A percentile compares a stretch with the other conserved stretches of the same genome.
phyloP scores from a whole-genome alignment of 768 basidiomycete species.

The Amyloporia xantha region DNA sequence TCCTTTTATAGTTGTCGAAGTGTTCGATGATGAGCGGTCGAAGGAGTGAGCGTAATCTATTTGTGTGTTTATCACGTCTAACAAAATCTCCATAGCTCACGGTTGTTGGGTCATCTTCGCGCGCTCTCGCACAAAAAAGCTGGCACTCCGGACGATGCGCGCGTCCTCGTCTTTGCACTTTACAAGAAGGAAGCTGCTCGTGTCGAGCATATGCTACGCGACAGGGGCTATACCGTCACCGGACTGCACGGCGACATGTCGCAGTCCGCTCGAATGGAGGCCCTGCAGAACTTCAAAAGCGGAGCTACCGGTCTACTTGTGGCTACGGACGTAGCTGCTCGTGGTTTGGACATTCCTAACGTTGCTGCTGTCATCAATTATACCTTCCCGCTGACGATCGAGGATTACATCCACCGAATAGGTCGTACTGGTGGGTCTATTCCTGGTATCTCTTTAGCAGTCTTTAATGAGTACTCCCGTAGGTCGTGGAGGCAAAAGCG shows the following conservation, averaged over 20 bases:
- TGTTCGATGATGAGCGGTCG: constrained; percentile 75
- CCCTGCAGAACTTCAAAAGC: constrained; percentile 80
- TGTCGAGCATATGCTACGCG: constrained; percentile 72
- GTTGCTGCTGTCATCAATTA: constrained; percentile 94
- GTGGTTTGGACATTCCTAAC: constrained; percentile 95
- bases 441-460: constrained; percentile 26
- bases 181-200: constrained; percentile 97
- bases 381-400: constrained; percentile 95
- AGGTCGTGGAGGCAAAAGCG: constrained; percentile 79
- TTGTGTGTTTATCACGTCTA: not conserved
- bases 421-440: constrained; percentile 59
- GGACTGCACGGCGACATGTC: constrained; percentile 90
- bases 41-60: constrained; percentile 69
- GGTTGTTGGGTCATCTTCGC: constrained; percentile 51
- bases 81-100: constrained; percentile 28
- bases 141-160: constrained; percentile 48
- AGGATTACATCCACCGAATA: constrained; percentile 88
- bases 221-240: constrained; percentile 71
- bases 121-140: constrained; percentile 55
- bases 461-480: no score
- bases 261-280: constrained; percentile 76
- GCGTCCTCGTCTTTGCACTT: constrained; percentile 87
- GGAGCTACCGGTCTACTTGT: constrained; percentile 80
- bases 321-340: constrained; percentile 95
- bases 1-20: constrained; percentile 63